These are phyloP conservation scores for Thelonectria rubi DNA, from an alignment of 2,329 filamentous ascomycete genomes.

Conservation along the genomic window DNA sequence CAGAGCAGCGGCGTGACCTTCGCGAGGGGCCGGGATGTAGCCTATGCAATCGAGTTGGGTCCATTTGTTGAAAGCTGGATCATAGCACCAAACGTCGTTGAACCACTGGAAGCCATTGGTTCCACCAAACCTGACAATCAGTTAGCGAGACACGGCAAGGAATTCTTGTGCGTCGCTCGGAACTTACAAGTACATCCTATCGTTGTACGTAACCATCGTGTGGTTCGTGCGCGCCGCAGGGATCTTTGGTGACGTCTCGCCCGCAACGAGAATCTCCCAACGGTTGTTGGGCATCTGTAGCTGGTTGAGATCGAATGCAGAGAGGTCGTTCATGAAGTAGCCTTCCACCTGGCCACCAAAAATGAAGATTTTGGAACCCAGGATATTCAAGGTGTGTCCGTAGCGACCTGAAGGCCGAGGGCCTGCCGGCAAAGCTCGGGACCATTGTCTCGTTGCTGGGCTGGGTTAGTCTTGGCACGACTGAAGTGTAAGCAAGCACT, in stretches of 20 bases:
- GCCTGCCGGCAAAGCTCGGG: slow-evolving; percentile 87
- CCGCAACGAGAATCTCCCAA: slow-evolving; percentile 90
- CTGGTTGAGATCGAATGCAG: slow-evolving; percentile 95
- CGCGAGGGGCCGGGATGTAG: slow-evolving; percentile 91
- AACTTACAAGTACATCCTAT: slow-evolving; percentile 90
- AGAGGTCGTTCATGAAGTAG: slow-evolving; percentile 96
- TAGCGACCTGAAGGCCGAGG: slow-evolving; percentile 89
- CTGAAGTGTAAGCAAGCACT: slow-evolving; percentile 50
- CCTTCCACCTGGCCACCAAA: slow-evolving; percentile 98
- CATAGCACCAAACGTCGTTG: slow-evolving; percentile 98
- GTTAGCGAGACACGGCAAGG: slow-evolving; percentile 24
- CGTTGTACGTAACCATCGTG: slow-evolving; percentile 88
- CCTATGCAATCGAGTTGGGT: slow-evolving; percentile 93
- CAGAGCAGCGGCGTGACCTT: slow-evolving; percentile 92
- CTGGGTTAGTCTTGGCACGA: slow-evolving; percentile 28
- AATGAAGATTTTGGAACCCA: slow-evolving; percentile 96
- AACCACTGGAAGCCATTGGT: slow-evolving; percentile 98
- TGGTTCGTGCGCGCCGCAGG: slow-evolving; percentile 96
- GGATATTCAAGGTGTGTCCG: slow-evolving; percentile 93
- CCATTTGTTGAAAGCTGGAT: slow-evolving; percentile 85
- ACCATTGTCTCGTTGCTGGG: slow-evolving; percentile 96
- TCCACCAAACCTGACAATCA: slow-evolving; percentile 79
- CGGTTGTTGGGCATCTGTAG: slow-evolving; percentile 89
- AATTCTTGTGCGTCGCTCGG: background rate
- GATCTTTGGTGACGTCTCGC: slow-evolving; percentile 62